Evolutionary conservation across 768 basidiomycete genomes (phyloP).

Genomic region (Tulasnella sp.): DNA sequence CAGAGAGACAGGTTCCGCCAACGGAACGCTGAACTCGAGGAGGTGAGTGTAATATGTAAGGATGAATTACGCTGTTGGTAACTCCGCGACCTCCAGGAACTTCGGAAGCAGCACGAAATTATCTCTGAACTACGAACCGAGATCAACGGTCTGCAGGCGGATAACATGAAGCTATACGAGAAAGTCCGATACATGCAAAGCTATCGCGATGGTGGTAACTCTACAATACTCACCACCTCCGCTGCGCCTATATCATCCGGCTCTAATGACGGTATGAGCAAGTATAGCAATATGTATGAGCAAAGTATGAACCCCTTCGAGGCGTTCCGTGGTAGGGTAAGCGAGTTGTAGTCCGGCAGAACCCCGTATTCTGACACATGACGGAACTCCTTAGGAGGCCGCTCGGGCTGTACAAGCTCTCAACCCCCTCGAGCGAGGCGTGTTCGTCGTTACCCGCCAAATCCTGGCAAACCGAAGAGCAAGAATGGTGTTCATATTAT

Average conservation of each 20-base stretch:
- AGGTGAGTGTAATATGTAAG: conserved; percentile 35
- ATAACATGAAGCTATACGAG: conserved; percentile 96
- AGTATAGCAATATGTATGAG: conserved; percentile 85
- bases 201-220: conserved; percentile 48
- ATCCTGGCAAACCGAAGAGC: conserved; percentile 83
- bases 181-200: conserved; percentile 99
- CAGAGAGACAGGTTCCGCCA: conserved; percentile 97
- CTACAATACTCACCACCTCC: conserved; percentile 16
- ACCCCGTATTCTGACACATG: background rate
- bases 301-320: conserved; percentile 98
- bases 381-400: conserved; percentile 55
- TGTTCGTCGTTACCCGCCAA: conserved; percentile 70
- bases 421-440: conserved; percentile 81
- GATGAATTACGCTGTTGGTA: conserved; percentile 14
- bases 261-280: conserved; percentile 61
- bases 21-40: conserved; percentile 92
- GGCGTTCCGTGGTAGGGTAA: conserved; percentile 84
- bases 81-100: conserved; percentile 42
- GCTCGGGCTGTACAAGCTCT: conserved; percentile 84
- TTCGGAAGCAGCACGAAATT: conserved; percentile 87
- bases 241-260: conserved; percentile 11
- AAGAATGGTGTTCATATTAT: conserved; percentile 79
- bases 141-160: conserved; percentile 80
- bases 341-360: conserved; percentile 26
- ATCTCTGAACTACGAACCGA: conserved; percentile 91